Evolutionary conservation across 176 grass and related monocot species (phyloP), one percentile per base, ranked within the genome.

Genomic region (Ampelocalamus luodianensis): DNA sequence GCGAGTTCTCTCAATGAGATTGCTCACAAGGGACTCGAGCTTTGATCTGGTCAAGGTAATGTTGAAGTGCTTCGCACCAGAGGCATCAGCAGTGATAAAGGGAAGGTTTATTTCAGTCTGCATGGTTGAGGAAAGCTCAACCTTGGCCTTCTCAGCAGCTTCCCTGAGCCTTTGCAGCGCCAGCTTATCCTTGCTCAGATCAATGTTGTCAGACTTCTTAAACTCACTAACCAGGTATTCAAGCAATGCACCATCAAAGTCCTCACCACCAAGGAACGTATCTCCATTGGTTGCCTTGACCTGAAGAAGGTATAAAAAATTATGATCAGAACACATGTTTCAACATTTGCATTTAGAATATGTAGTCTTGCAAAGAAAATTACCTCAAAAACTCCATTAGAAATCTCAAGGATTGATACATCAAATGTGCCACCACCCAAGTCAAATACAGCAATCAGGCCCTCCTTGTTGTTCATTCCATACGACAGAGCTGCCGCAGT

Each of bases 391-490:
- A 99, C 97, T 46, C 97, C 97, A 87, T 94, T 94, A 26, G 92
- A 97, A 50, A 97, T 97, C 79, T 97, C 94, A 81, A 97, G 94
- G 45, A 97, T 94, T 14, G 97, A 99, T 1, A 99, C 97, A 91
- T 99, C 97, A 89, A 99, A 99, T 70, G 97, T 99, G 49, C 97
- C 97, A 86, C 97, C 97, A 66, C 97, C 97, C 93, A 99, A 88
- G 79, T 99, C 97, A 87, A 96, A 99, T 6, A 99, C 97, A 67
- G 97, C 97, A 24, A 99, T 94, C 65, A 99, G 72, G 65, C 97
- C 97, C 82, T 99, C 97, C 77, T 99, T 99, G 88, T 99, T 92
- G 84, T 99, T 99, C 97, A 99, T 99, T 75, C 97, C 97, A 88
- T 99, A 99, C 3, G 97, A 99, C 24, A 99, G 83, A 82, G 97